Conservation (phyloP, 2,329 filamentous ascomycete species). For the Sporothrix curviconia region DNA sequence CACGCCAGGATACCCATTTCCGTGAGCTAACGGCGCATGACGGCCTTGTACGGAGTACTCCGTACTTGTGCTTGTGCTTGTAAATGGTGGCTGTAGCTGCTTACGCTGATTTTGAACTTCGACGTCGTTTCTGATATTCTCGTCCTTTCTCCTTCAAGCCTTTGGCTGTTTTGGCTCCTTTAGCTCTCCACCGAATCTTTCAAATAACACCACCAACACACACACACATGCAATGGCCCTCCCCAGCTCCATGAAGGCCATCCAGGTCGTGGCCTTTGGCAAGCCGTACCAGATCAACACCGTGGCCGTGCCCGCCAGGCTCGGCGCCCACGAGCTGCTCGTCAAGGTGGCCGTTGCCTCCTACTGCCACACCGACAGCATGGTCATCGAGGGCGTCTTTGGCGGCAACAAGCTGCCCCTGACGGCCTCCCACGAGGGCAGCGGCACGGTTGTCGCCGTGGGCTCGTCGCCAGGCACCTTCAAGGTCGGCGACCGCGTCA, state of each 20-base stretch:
- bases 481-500: slow-evolving; percentile 46
- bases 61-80: no score
- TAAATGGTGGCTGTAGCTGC: no score
- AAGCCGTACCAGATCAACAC: slow-evolving; percentile 47
- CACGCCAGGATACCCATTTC: slow-evolving; percentile 9
- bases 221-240: slow-evolving; percentile 13
- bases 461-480: slow-evolving; percentile 36
- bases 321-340: slow-evolving; percentile 48
- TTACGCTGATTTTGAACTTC: no score
- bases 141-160: no score
- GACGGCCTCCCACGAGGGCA: slow-evolving; percentile 51
- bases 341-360: slow-evolving; percentile 54
- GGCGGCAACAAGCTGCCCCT: slow-evolving; percentile 39
- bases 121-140: no score
- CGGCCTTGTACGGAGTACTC: no score
- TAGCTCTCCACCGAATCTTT: background rate
- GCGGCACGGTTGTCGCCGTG: slow-evolving; percentile 45
- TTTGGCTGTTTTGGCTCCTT: background rate
- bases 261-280: slow-evolving; percentile 37
- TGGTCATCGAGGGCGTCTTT: slow-evolving; percentile 47
- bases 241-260: slow-evolving; percentile 27
- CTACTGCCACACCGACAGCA: slow-evolving; percentile 56
- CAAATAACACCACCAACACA: background rate
- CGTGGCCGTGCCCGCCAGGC: slow-evolving; percentile 42
- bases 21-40: background rate